Evolutionary conservation across 768 basidiomycete species (phyloP), one percentile per base, ranked within the genome.

Genomic region (Trametes gibbosa): DNA sequence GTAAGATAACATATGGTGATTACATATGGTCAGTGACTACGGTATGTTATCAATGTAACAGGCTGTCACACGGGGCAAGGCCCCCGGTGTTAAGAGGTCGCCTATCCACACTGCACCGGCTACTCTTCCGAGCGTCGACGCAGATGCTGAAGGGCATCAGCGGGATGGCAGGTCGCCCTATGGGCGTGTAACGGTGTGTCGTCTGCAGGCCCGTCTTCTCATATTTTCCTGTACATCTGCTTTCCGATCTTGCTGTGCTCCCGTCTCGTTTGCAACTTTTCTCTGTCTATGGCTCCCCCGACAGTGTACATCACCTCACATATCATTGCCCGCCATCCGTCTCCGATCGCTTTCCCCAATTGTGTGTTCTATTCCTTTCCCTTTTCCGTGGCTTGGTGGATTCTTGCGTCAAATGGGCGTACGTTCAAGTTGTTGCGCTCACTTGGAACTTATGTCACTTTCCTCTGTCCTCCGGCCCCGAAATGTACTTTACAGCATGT

Each of bases 91-190:
- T n/a, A 59, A 54, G 43, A 53, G 59, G 35, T 53, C 58, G n/a
- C 57, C 42, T 21, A 46, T 61, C 9, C 23, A 45, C 17, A 19
- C 61, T 42, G 57, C 63, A 42, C 52, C 67, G 13, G 65, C 56
- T 6, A 50, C 63, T 73, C 43, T 40, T 72, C 58, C 68, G 68
- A 39, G 69, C 65, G 4, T 66, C 70, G 2, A 61, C 64, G 2
- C 70, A 68, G 24, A 57, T 73, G 45, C 65, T 73, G 45, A 70
- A 65, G 40, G 68, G 73, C 35, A 69, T 73, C 24, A 67, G 61
- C 56, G 50, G 54, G 3, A 56, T 68, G 23, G 57, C 66, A 23
- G 66, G 64, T 0, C 39, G 61, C 39, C 63, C 68, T 7, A 43
- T 67, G 47, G 62, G 60, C 23, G 53, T 57, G 8, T 66, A 56